Conservation (phyloP, 192 early-diverging fungal species). For the Chytriomyces hyalinus region DNA sequence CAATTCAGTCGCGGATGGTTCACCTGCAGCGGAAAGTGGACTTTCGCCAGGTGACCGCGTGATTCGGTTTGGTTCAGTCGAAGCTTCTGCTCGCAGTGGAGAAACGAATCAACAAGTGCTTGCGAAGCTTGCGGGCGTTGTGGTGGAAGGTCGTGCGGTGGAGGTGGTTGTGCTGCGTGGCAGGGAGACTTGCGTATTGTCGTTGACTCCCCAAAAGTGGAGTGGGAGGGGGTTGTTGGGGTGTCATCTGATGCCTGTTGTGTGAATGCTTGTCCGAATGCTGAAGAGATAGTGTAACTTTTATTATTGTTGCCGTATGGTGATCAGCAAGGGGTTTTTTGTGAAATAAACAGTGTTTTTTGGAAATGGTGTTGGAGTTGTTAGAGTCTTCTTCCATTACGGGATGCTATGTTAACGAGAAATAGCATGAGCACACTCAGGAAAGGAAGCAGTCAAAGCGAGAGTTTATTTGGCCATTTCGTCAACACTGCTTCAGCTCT, state of each 20-base stretch:
- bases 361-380: too few species aligned
- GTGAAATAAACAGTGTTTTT: too few species aligned
- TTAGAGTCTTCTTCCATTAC: too few species aligned
- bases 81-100: background rate
- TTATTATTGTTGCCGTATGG: too few species aligned
- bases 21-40: conserved; percentile 24
- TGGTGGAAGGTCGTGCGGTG: conserved; percentile 22
- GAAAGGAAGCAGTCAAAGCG: too few species aligned
- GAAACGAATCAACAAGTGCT: background rate
- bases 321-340: too few species aligned
- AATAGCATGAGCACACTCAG: too few species aligned
- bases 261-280: background rate
- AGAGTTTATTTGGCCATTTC: too few species aligned
- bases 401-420: too few species aligned
- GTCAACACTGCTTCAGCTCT: too few species aligned
- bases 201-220: conserved; percentile 50
- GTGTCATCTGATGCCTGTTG: conserved; percentile 33
- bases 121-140: background rate
- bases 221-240: conserved; percentile 54
- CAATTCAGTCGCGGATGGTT: conserved; percentile 10
- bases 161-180: conserved; percentile 36
- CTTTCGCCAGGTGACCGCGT: conserved; percentile 16
- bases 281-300: too few species aligned
- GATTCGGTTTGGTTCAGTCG: conserved; percentile 17
- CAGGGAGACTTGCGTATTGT: background rate